These are phyloP conservation scores for Hepatocystis sp. DNA, from an alignment of 169 alveolate genomes.

Conservation along the genomic window DNA sequence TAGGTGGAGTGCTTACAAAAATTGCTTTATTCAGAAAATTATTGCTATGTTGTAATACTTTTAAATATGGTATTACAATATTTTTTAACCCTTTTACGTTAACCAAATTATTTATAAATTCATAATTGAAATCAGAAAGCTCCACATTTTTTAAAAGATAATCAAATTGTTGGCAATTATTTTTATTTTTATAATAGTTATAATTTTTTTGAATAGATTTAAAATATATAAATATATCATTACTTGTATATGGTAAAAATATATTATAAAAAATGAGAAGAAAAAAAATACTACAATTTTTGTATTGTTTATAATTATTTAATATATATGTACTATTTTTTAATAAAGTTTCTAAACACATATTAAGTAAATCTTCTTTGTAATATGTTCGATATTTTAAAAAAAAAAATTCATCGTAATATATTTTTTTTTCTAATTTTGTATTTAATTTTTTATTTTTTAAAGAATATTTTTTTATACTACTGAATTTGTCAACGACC, in stretches of 20 bases:
- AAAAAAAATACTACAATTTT: slow-evolving; percentile 55
- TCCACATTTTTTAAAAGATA: slow-evolving; percentile 28
- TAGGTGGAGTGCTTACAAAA: background rate
- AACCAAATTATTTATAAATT: slow-evolving; percentile 14
- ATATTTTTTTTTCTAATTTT: slow-evolving; percentile 47
- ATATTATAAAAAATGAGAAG: slow-evolving; percentile 52
- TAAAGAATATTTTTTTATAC: slow-evolving; percentile 7
- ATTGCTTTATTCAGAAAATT: slow-evolving; percentile 48
- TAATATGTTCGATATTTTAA: slow-evolving; percentile 67
- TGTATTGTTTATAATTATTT: slow-evolving; percentile 70
- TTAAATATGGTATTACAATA: slow-evolving; percentile 30
- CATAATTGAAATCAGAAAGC: slow-evolving; percentile 30
- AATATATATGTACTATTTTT: slow-evolving; percentile 46
- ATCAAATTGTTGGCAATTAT: slow-evolving; percentile 14
- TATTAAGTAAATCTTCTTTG: slow-evolving; percentile 53
- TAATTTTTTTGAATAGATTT: slow-evolving; percentile 43
- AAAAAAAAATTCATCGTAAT: slow-evolving; percentile 56
- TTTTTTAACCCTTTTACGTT: slow-evolving; percentile 31
- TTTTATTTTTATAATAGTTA: slow-evolving; percentile 6
- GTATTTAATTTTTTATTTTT: slow-evolving; percentile 21
- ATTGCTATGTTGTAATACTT: slow-evolving; percentile 54
- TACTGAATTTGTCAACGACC: slow-evolving; percentile 44
- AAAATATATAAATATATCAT: slow-evolving; percentile 33
- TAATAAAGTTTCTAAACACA: slow-evolving; percentile 60
- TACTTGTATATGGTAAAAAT: slow-evolving; percentile 45